Evolutionary conservation across 768 basidiomycete genomes (phyloP), one percentile per base, ranked within the genome.

Genomic region (Tulasnella sp.): DNA sequence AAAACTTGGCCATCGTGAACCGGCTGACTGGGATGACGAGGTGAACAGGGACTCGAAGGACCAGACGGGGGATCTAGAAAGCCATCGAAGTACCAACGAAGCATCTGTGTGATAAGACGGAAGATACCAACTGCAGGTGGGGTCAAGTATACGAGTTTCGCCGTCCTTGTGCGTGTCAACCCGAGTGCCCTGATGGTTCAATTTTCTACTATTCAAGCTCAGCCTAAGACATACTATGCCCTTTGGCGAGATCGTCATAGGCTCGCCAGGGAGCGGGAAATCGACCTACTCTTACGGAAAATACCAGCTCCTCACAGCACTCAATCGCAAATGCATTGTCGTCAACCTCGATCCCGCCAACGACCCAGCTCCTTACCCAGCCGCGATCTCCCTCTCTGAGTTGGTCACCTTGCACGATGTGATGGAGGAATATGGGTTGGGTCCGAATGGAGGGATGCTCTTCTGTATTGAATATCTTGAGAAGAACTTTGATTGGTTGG

Each of bases 381-480:
- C 91, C 68, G 82, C 87, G 0, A 75, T 99, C 68, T 82, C 87
- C 68, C 86, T 98, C 52, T 76, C 86, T 0, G 80, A 81, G 0
- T 79, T 98, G 56, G 87, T 99, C 69, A 91, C 85, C 0, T 80
- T 98, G 38, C 74, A 84, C 49, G 86, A 91, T 65, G 91, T 81
- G 17, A 96, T 97, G 93, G 71, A 81, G 11, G 80, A 83, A 53
- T 80, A 85, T 65, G 80, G 81, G 0, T 77, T 99, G 1, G 96
- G 96, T 0, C 96, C 96, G 0, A 99, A 99, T 65, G 96, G 96
- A 12, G 94, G 81, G 4, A 89, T 97, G 84, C 71, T 98, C 25
- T 98, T 92, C 66, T 94, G 92, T 68, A 87, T 96, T 80, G 93
- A 97, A 68, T 96, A 97, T 66, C 79, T 99, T 9, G 93, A 98